A percentile compares a stretch with the other conserved stretches of the same genome.
Conservation (phyloP, 768 basidiomycete species). For the Mrakia hoshinonis region DNA sequence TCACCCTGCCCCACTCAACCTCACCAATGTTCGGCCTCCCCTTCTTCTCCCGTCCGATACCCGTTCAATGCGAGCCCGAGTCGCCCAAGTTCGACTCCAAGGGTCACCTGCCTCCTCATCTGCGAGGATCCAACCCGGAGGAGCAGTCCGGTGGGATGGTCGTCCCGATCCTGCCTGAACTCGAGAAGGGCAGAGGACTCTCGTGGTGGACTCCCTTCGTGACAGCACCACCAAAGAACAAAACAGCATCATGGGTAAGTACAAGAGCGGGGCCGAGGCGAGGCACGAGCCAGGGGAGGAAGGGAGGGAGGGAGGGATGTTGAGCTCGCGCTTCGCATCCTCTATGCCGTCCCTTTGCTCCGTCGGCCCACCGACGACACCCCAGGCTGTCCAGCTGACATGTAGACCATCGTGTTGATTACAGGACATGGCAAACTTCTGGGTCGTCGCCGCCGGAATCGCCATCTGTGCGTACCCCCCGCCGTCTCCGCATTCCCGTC, state of each 20-base stretch:
- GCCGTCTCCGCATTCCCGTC: background rate
- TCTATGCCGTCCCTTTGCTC: background rate
- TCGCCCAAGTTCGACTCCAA: background rate
- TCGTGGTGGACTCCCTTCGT: background rate
- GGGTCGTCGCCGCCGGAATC: background rate
- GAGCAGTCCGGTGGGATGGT: background rate
- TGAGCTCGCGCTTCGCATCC: background rate
- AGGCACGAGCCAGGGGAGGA: no score
- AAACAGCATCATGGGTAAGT: background rate
- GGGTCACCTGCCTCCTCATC: background rate
- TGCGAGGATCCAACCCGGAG: background rate
- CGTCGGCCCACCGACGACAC: no score
- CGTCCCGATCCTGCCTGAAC: background rate
- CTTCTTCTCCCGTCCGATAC: slow-evolving; percentile 3
- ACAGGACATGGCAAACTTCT: slow-evolving; percentile 6
- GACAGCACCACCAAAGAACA: background rate
- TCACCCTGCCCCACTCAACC: background rate
- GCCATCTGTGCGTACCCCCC: slow-evolving; percentile 6
- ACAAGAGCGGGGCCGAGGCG: no score
- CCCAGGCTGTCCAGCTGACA: no score
- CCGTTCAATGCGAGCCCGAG: background rate
- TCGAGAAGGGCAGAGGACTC: background rate
- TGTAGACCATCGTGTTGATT: no score
- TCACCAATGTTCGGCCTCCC: background rate
- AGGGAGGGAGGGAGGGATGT: no score